These are phyloP conservation scores for Amphichorda felina DNA, from an alignment of 2,329 filamentous ascomycete species.

Conservation along the genomic window DNA sequence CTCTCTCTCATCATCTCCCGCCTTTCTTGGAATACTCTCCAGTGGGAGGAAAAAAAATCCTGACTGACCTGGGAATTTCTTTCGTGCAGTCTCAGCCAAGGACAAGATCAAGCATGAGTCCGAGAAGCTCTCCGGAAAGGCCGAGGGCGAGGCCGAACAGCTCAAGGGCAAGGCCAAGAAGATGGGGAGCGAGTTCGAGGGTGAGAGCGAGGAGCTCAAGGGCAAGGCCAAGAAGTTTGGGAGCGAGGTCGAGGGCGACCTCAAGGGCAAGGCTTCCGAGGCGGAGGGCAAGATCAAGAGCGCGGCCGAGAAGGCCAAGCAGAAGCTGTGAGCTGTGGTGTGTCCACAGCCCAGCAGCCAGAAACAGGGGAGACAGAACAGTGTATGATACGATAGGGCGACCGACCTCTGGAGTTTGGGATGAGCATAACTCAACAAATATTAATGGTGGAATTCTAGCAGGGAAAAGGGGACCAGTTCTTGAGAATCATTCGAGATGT, in stretches of 20 bases:
- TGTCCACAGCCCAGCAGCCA: too few relatives aligned
- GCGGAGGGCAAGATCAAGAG: constrained; percentile 18
- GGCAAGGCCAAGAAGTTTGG: constrained; percentile 19
- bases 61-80: too few relatives aligned
- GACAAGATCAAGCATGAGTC: constrained; percentile 33
- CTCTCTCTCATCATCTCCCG: neutral
- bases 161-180: constrained; percentile 24
- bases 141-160: constrained; percentile 20
- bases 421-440: too few relatives aligned
- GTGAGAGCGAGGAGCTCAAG: constrained; percentile 21
- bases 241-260: too few relatives aligned
- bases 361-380: neutral
- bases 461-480: too few relatives aligned
- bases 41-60: neutral
- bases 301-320: constrained; percentile 25
- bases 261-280: constrained; percentile 27
- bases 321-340: constrained; percentile 8
- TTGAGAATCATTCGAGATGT: too few relatives aligned
- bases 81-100: neutral
- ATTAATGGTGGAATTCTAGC: too few relatives aligned
- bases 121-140: constrained; percentile 15
- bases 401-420: too few relatives aligned
- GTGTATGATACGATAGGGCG: too few relatives aligned
- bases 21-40: neutral
- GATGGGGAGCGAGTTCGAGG: constrained; percentile 27